phyloP scores from a whole-genome alignment of 2,329 filamentous ascomycete species.

The Lachnellula occidentalis region DNA sequence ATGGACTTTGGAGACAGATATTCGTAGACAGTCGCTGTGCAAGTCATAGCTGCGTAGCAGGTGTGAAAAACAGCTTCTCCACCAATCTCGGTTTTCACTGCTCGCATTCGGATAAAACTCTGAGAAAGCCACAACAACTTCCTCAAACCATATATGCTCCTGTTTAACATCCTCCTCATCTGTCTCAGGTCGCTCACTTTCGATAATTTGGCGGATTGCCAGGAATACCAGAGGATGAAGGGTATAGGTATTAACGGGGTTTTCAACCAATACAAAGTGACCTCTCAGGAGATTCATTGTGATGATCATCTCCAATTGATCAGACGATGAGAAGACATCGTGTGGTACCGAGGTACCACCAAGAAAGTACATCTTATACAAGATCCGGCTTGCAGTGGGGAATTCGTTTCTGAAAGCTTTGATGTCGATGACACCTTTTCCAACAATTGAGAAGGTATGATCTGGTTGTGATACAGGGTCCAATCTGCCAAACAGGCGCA shows the following conservation, averaged over 20 bases:
- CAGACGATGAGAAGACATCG: conserved; percentile 16
- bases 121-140: conserved; percentile 19
- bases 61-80: conserved; percentile 22
- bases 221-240: conserved; percentile 23
- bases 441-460: conserved; percentile 16
- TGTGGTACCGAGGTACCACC: conserved; percentile 20
- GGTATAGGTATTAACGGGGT: conserved; percentile 11
- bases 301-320: conserved; percentile 22
- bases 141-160: conserved; percentile 21
- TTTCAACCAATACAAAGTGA: conserved; percentile 19
- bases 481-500: conserved; percentile 20
- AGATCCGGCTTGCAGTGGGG: conserved; percentile 9
- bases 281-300: conserved; percentile 20
- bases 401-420: conserved; percentile 16
- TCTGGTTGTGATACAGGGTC: conserved; percentile 17
- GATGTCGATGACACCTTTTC: conserved; percentile 19
- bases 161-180: conserved; percentile 14
- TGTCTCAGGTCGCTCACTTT: conserved; percentile 3
- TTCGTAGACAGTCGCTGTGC: conserved; percentile 13
- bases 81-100: conserved; percentile 19
- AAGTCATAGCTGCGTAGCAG: conserved; percentile 17
- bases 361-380: conserved; percentile 22
- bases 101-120: conserved; percentile 19
- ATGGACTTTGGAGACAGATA: conserved; percentile 18
- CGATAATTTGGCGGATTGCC: conserved; percentile 15